These are phyloP conservation scores for Trapa bicornis DNA, from an alignment of 345 rosid genomes.

Conservation along the genomic window DNA sequence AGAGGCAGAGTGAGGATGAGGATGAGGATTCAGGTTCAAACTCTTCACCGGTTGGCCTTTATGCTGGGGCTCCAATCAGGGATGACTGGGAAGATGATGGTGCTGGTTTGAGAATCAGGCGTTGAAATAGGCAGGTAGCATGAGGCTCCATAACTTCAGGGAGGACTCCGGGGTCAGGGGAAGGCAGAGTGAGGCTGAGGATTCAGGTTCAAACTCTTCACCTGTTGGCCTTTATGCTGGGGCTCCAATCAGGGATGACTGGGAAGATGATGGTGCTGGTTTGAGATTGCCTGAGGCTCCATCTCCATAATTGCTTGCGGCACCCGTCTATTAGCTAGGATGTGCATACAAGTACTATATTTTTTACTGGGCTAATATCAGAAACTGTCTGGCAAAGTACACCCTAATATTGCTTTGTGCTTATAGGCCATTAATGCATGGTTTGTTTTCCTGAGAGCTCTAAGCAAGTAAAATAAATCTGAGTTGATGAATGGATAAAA, in stretches of 20 bases:
- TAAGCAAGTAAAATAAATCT: no score
- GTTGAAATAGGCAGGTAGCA: slow-evolving; percentile 8
- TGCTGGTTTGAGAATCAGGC: slow-evolving; percentile 57
- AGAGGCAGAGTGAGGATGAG: slow-evolving; percentile 20
- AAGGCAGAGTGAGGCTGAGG: slow-evolving; percentile 21
- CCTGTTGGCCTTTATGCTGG: slow-evolving; percentile 16
- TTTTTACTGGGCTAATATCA: background rate
- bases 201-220: slow-evolving; percentile 9
- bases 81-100: slow-evolving; percentile 39
- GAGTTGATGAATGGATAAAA: no score
- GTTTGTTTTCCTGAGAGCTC: no score
- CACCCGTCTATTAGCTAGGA: no score
- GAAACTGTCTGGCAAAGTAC: background rate
- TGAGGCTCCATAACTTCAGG: slow-evolving; percentile 37
- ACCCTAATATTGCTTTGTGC: no score
- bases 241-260: slow-evolving; percentile 24
- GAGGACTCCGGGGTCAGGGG: slow-evolving; percentile 30
- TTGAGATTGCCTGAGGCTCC: slow-evolving; percentile 10
- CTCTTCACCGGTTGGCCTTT: slow-evolving; percentile 6
- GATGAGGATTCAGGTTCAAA: slow-evolving; percentile 13
- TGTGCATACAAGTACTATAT: background rate
- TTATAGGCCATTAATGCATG: no score
- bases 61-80: slow-evolving; percentile 21
- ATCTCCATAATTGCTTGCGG: no score
- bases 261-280: slow-evolving; percentile 46